Percentiles rank a stretch among this genome's conserved stretches.
Evolutionary conservation across 495 filamentous ascomycete species (phyloP).

Genomic region (Neurospora sp.): DNA sequence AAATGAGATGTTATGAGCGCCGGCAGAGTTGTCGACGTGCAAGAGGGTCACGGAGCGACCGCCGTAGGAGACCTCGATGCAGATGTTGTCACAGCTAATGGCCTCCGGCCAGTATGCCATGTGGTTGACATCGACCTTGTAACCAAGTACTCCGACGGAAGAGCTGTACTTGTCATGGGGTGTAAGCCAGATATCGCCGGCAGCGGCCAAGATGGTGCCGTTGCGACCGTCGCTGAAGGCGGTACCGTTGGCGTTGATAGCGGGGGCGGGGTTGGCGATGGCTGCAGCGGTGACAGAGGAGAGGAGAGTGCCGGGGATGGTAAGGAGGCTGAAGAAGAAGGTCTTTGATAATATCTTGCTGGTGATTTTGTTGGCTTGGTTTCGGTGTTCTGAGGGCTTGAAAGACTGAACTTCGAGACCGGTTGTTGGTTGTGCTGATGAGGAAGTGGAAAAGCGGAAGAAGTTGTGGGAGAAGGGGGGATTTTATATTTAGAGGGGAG

Average conservation of each 20-base stretch:
- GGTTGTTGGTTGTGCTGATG: no score
- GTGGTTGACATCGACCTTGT: slow-evolving; percentile 33
- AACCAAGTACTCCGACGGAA: slow-evolving; percentile 35
- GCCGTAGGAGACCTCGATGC: slow-evolving; percentile 23
- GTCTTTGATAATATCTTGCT: not conserved
- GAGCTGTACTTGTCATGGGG: slow-evolving; percentile 34
- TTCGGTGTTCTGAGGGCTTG: no score
- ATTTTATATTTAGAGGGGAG: not conserved
- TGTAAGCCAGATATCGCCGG: slow-evolving; percentile 12
- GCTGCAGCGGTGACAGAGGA: not conserved
- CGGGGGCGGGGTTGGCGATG: not conserved
- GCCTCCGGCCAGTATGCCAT: slow-evolving; percentile 33
- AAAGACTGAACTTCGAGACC: no score
- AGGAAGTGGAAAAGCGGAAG: not conserved
- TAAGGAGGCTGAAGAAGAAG: not conserved
- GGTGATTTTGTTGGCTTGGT: no score
- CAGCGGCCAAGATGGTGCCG: not conserved
- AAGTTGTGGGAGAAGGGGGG: not conserved
- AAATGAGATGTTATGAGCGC: slow-evolving; percentile 31
- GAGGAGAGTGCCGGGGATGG: not conserved
- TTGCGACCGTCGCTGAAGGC: not conserved
- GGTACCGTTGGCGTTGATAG: no score
- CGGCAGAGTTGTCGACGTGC: slow-evolving; percentile 30
- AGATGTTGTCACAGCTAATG: slow-evolving; percentile 33
- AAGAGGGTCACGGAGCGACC: slow-evolving; percentile 30